Evolutionary conservation across 2,329 filamentous ascomycete genomes (phyloP), one percentile per base, ranked within the genome.

Genomic region (Tolypocladium guangdongense): DNA sequence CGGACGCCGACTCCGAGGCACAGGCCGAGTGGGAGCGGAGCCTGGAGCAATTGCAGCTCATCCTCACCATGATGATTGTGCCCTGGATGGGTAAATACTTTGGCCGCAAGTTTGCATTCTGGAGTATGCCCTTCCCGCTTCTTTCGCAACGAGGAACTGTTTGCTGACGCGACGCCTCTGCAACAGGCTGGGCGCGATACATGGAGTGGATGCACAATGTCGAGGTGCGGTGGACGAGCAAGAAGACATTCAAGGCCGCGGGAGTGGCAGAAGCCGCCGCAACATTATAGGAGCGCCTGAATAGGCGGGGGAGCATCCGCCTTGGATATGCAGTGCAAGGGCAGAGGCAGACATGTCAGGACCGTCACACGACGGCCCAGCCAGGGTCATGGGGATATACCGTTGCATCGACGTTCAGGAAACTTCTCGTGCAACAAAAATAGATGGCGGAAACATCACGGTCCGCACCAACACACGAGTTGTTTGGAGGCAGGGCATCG

Each of bases 11-110:
- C 56, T 90, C 87, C 39, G 92, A 97, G 66, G 93, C 93, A 11
- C 92, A 99, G 70, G 81, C 82, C 56, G 92, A 99, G 72, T 99
- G 93, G 93, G 87, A 92, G 63, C 88, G 91, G 64, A 95, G 88
- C 63, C 74, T 99, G 58, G 89, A 96, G 70, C 93, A 99, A 73
- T 73, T 99, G 56, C 90, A 99, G 74, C 77, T 97, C 59, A 77
- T 99, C 60, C 72, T 97, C 66, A 95, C 88, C 22, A 95, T 99
- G 90, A 87, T 97, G 49, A 71, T 97, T 61, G 86, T 99, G 50
- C 93, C 93, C 3, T 96, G 95, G 69, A 76, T 90, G 61, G 93
- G 93, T 55, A 99, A 97, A 72, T 97, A 90, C 72, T 83, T 96
- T 69, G 93, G 93, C 47, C 81, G 93, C 68, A 95, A 90, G 71